Base-by-base conservation (phyloP, 768 basidiomycete genomes). In the Lentinula lateritia region DNA sequence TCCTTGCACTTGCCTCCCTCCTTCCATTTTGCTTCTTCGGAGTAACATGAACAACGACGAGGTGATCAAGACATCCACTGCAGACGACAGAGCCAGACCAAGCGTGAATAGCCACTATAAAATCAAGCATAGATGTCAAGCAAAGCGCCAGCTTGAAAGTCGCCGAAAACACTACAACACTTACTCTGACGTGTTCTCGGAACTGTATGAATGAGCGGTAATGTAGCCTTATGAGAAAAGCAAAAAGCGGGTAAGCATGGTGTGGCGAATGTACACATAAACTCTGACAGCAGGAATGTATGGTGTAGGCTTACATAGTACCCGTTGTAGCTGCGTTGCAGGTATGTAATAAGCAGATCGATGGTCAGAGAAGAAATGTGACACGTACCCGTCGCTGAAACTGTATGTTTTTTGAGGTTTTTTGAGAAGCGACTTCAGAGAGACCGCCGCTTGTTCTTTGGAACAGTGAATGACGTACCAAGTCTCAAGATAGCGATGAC, bases 51-150 rank as follows among this genome's bases (percentile, higher is more conserved):
- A 80, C 38, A 84, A 70, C 9, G 76, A 77, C 0, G 66, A 73
- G 0, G 83, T 80, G 56, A 84, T 77, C n/a, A 83, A 41, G 39
- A 84, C 68, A 61, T 84, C 83, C 1, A 82, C 76, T 6, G 71
- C 67, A 0, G 79, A 76, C 0, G 83, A 84, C 39, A 84, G 71
- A 0, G 80, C 76, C 7, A 84, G 72, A 3, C 83, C 83, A 13
- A 79, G 73, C 6, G 83, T 84, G 63, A 83, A 83, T 23, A 82
- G 68, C 82, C 83, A 84, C 83, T 84, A 59, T 42, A 13, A 36
- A 35, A 23, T 10, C 12, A 48, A 54, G 53, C 35, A 34, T 16
- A 39, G 6, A 6, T 18, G 6, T 1, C 20, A 34, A 16, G 20
- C 6, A 28, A 28, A 28, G 28, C 28, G 28, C 28, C 28, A 28